These are phyloP conservation scores for Pyrenopolyporus hunteri DNA, from an alignment of 495 filamentous ascomycete species.

Conservation along the genomic window DNA sequence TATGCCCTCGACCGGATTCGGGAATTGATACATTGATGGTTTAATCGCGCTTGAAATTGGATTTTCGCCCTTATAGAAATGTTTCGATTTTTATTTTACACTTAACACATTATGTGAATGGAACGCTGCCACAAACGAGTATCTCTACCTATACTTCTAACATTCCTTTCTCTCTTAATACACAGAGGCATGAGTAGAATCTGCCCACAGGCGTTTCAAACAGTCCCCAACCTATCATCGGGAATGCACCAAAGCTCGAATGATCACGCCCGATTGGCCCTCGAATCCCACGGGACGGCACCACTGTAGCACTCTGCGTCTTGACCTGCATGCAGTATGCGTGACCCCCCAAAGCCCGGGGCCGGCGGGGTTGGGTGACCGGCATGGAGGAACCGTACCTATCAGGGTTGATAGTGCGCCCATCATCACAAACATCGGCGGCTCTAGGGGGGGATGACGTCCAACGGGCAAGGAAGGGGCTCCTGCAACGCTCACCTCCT, in stretches of 20 bases:
- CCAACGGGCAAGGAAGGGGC: slow-evolving; percentile 25
- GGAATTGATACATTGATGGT: no score
- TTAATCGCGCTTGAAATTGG: no score
- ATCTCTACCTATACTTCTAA: no score
- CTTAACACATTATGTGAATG: not conserved
- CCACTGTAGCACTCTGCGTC: slow-evolving; percentile 20
- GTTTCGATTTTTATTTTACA: no score
- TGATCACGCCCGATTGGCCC: slow-evolving; percentile 9
- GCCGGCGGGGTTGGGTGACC: slow-evolving; percentile 4
- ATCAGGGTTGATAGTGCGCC: slow-evolving; percentile 22
- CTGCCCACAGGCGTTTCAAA: no score
- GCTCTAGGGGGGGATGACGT: slow-evolving; percentile 28
- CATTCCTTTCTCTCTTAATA: no score
- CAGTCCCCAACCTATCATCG: slow-evolving; percentile 1
- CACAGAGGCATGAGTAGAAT: no score
- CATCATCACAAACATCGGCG: slow-evolving; percentile 30
- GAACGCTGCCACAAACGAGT: no score
- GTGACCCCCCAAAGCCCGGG: slow-evolving; percentile 23
- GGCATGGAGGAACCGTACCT: slow-evolving; percentile 30
- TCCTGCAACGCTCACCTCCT: slow-evolving; percentile 17
- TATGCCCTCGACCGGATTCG: no score
- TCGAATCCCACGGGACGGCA: slow-evolving; percentile 6
- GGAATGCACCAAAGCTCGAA: slow-evolving; percentile 1
- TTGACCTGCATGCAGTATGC: slow-evolving; percentile 25
- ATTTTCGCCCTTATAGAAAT: no score